A percentile compares a stretch with the other conserved stretches of the same genome.
These are phyloP conservation scores for Grigorovia jiainica DNA, from an alignment of 805 yeast species.

Conservation along the genomic window DNA sequence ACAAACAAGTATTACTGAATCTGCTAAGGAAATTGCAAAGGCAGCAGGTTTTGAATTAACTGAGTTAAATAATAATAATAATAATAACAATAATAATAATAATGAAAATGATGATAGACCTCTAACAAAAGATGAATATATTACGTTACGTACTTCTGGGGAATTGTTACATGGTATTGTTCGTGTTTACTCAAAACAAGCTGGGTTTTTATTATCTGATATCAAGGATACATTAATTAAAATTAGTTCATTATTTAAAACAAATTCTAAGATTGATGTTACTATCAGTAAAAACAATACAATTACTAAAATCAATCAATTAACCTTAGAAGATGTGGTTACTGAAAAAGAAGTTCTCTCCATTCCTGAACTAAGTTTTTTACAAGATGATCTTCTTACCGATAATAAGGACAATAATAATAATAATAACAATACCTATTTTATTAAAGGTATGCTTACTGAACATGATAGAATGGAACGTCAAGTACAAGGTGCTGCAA, in stretches of 20 bases:
- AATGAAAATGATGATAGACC: conserved; percentile 4
- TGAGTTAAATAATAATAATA: background rate
- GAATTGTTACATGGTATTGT: conserved; percentile 82
- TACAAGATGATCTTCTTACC: too few species aligned
- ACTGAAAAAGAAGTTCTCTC: conserved; percentile 66
- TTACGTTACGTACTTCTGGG: conserved; percentile 76
- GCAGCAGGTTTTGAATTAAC: conserved; percentile 23
- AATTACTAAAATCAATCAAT: conserved; percentile 46
- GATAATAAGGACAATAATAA: conserved; percentile 13
- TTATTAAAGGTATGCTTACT: too few species aligned
- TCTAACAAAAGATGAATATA: conserved; percentile 36
- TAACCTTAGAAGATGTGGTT: conserved; percentile 66
- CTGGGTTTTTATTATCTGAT: conserved; percentile 74
- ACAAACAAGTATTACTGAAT: conserved; percentile 59
- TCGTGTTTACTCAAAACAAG: conserved; percentile 75
- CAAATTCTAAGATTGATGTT: conserved; percentile 39
- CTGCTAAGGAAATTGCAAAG: conserved; percentile 54
- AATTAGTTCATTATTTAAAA: conserved; percentile 56
- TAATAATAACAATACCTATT: conserved; percentile 6
- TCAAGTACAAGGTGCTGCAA: conserved; percentile 26
- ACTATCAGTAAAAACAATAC: conserved; percentile 54
- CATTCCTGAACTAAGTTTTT: conserved; percentile 45
- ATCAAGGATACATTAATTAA: conserved; percentile 66
- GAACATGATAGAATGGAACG: conserved; percentile 20
- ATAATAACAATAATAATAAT: conserved; percentile 3